These are phyloP conservation scores for Corylus heterophylla DNA, from an alignment of 306 rosid genomes.

Conservation along the genomic window DNA sequence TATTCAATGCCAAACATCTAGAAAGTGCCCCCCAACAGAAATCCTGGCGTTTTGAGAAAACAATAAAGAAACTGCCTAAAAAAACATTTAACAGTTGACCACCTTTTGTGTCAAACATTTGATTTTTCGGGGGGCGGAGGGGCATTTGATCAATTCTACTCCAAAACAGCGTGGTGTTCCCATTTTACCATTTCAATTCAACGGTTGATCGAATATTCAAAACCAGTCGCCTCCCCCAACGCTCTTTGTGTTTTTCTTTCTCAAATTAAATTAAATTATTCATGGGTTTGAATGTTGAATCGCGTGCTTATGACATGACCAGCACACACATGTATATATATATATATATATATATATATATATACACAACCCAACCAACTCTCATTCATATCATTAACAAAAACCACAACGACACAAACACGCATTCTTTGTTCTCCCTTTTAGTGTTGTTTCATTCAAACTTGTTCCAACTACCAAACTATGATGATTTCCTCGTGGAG, in stretches of 20 bases:
- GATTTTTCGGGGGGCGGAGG: neutral
- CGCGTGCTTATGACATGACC: neutral
- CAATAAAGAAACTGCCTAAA: no score
- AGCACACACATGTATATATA: no score
- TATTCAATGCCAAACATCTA: no score
- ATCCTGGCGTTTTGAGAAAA: no score
- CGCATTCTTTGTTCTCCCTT: neutral
- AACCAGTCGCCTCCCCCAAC: neutral
- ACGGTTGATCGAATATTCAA: conserved; percentile 37
- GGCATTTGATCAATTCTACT: conserved; percentile 23
- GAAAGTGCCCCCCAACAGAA: no score
- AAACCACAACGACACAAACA: neutral
- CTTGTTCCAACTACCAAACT: neutral
- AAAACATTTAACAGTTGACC: conserved; percentile 5
- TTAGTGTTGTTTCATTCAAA: neutral
- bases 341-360: neutral
- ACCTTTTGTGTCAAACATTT: conserved; percentile 23
- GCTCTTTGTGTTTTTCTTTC: neutral
- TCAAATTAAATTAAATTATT: no score
- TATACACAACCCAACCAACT: neutral
- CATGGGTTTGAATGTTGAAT: conserved; percentile 11
- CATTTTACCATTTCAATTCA: conserved; percentile 41
- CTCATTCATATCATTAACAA: neutral
- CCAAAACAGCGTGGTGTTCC: conserved; percentile 16
- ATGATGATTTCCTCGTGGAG: conserved; percentile 47